Percentiles rank a stretch among this genome's conserved stretches.
These are phyloP conservation scores for Talaromyces sp. DNA, from an alignment of 2,329 filamentous ascomycete species.

Conservation along the genomic window DNA sequence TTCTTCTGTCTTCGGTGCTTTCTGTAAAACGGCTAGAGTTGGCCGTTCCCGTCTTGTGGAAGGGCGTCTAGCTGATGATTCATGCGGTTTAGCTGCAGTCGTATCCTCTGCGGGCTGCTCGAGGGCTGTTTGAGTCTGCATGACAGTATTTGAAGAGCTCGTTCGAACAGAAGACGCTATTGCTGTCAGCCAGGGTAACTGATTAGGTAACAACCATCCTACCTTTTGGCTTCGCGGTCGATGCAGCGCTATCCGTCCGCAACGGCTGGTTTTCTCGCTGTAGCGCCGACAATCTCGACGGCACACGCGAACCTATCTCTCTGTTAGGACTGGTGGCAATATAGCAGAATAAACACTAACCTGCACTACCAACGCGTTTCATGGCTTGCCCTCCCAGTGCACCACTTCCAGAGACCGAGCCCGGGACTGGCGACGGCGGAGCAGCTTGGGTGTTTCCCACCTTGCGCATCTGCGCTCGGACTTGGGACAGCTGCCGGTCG, in stretches of 20 bases:
- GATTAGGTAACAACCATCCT: background rate
- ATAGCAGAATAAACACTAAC: slow-evolving; percentile 16
- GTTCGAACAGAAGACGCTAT: slow-evolving; percentile 16
- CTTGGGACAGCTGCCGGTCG: slow-evolving; percentile 82
- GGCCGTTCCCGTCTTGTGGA: slow-evolving; percentile 24
- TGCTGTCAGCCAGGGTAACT: background rate
- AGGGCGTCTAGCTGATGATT: slow-evolving; percentile 16
- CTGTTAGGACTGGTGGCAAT: background rate
- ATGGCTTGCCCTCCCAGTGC: slow-evolving; percentile 32
- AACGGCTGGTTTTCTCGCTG: slow-evolving; percentile 26
- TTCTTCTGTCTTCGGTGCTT: slow-evolving; percentile 29
- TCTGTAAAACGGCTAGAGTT: slow-evolving; percentile 17
- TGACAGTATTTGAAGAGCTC: slow-evolving; percentile 27
- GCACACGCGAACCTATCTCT: slow-evolving; percentile 32
- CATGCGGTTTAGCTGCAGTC: slow-evolving; percentile 21
- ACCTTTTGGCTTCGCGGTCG: slow-evolving; percentile 14
- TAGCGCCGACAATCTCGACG: slow-evolving; percentile 33
- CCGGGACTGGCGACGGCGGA: slow-evolving; percentile 38
- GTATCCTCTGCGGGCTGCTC: slow-evolving; percentile 22
- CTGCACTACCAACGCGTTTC: slow-evolving; percentile 26
- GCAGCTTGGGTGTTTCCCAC: slow-evolving; percentile 39
- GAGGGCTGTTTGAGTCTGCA: slow-evolving; percentile 20
- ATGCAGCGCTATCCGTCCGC: slow-evolving; percentile 21
- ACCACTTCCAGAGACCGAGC: slow-evolving; percentile 38
- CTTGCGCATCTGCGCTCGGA: slow-evolving; percentile 83